These are phyloP conservation scores for Fusarium palustre DNA, from an alignment of 2,329 filamentous ascomycete genomes.

Conservation along the genomic window DNA sequence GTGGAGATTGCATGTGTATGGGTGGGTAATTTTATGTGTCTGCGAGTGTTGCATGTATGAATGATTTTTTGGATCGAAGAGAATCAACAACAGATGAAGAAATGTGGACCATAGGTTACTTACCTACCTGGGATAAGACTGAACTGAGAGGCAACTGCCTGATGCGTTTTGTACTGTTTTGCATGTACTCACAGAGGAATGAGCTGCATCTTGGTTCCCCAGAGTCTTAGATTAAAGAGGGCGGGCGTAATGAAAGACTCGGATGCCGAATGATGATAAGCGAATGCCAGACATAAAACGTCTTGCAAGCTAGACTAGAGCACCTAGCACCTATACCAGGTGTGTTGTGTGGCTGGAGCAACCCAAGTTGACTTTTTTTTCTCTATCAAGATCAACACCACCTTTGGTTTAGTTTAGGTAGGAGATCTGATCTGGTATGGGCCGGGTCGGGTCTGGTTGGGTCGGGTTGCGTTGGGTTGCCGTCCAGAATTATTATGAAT, in stretches of 20 bases:
- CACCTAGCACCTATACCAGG: not conserved
- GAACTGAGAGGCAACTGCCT: not conserved
- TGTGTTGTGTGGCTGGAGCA: conserved; percentile 14
- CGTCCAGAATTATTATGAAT: conserved; percentile 14
- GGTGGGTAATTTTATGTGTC: conserved; percentile 20
- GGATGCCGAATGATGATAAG: conserved; percentile 38
- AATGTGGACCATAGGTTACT: conserved; percentile 39
- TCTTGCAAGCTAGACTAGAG: not conserved
- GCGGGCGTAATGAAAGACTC: conserved; percentile 14
- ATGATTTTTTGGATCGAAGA: conserved; percentile 22
- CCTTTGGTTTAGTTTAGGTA: not conserved
- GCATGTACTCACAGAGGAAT: conserved; percentile 22
- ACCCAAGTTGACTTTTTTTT: conserved; percentile 5
- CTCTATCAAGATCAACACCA: conserved; percentile 11
- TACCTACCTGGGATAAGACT: conserved; percentile 10
- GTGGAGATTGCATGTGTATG: conserved; percentile 41
- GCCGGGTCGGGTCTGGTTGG: not conserved
- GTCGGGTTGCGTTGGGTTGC: not conserved
- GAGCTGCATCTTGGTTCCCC: conserved; percentile 37
- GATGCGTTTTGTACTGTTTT: not conserved
- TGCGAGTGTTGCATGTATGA: conserved; percentile 21
- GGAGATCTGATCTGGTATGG: not conserved
- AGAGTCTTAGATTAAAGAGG: conserved; percentile 38
- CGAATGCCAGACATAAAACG: conserved; percentile 29
- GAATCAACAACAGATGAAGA: conserved; percentile 28